phyloP scores from a whole-genome alignment of 805 yeast genomes.

The Starmerella stigmatis region DNA sequence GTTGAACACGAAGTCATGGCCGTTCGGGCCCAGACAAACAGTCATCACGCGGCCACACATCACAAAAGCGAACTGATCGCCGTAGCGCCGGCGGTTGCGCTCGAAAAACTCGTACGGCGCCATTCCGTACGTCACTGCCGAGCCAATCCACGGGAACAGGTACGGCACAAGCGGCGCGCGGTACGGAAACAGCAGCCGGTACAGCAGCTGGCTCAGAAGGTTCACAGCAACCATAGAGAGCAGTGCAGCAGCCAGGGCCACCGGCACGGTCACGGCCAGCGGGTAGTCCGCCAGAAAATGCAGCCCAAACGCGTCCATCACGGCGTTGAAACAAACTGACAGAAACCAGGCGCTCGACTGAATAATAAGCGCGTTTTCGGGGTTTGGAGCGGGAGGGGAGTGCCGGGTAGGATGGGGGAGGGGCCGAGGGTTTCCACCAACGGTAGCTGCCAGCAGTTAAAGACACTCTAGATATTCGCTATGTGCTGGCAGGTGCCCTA shows the following conservation, averaged over 20 bases:
- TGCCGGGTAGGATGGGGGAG: too few relatives aligned
- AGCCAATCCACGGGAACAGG: constrained; percentile 93
- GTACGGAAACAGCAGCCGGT: constrained; percentile 37
- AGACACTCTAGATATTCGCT: too few relatives aligned
- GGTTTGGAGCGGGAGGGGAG: too few relatives aligned
- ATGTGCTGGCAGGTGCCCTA: too few relatives aligned
- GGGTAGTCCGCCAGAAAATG: constrained; percentile 8
- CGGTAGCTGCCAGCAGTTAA: too few relatives aligned
- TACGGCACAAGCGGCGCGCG: constrained; percentile 84
- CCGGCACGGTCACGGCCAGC: constrained; percentile 22
- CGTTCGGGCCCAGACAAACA: constrained; percentile 92
- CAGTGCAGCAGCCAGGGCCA: constrained; percentile 16
- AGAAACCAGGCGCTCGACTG: too few relatives aligned
- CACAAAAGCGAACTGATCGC: constrained; percentile 86
- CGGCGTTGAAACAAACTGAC: background rate
- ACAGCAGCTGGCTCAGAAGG: constrained; percentile 29
- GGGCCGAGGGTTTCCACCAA: too few relatives aligned
- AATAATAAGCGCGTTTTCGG: too few relatives aligned
- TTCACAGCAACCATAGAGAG: constrained; percentile 26
- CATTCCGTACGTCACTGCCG: constrained; percentile 81
- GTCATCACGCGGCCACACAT: constrained; percentile 88
- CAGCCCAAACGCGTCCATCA: background rate
- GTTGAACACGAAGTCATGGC: constrained; percentile 91
- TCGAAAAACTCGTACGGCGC: constrained; percentile 86
- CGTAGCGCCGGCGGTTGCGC: constrained; percentile 66